Base-by-base conservation (phyloP, 2,329 filamentous ascomycete genomes). In the Diplodia seriata region DNA sequence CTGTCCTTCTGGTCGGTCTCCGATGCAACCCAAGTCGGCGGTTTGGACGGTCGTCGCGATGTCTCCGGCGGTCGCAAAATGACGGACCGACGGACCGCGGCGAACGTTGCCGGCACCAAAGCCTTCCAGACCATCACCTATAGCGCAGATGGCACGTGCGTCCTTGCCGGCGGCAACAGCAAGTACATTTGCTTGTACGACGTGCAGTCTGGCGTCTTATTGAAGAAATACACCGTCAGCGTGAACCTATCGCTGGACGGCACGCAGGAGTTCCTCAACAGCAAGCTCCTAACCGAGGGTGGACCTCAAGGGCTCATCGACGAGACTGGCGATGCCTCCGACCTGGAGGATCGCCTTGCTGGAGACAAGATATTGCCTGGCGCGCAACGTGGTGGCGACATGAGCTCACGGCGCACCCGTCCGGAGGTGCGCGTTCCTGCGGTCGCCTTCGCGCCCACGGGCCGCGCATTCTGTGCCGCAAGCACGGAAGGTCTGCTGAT, bases 181-280 rank as follows among this genome's bases (percentile, higher is more conserved):
- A 99, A 99, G 82, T 97, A 97, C 79, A 97, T 99, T 64, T 98
- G 95, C 77, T 80, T 99, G 68, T 99, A 99, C 81, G 94, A 96
- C n/a, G 92, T 97, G 38, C 89, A 89, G 68, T 97, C 94, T 0
- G 93, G 95, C 78, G 93, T 95, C 0, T 83, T 99, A 12, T 84
- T 98, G 67, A 97, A 96, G 78, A 97, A 97, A 77, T 99, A 91
- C 76, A 97, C 94, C 1, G 94, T 98, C 74, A 97, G 92, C 73
- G 88, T 97, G 75, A 99, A 99, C 79, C 84, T 97, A n/a, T 97
- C 94, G 1, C 84, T 99, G 2, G 94, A 97, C 23, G 95, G 95
- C 56, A 99, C 95, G 0, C 94, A 98, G 76, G 95, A 99, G 78
- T 97, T 97, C 79, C 86, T 99, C 71, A 98, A 97, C 85, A 97